Percentiles rank a stretch among this genome's conserved stretches.
phyloP scores from a whole-genome alignment of 345 rosid genomes.

The Heritiera littoralis region DNA sequence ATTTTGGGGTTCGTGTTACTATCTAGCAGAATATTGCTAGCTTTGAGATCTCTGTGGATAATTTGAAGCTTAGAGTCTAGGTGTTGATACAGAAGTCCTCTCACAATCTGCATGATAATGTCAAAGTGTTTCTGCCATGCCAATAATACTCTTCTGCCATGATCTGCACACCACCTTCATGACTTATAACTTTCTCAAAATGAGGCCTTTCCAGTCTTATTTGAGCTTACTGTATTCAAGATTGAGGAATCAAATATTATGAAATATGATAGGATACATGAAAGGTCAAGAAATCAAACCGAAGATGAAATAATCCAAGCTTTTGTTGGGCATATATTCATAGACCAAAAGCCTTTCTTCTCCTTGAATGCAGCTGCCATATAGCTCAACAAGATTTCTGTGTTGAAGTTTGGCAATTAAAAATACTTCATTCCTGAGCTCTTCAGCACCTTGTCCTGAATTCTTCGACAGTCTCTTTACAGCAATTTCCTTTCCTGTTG shows the following conservation, averaged over 20 bases:
- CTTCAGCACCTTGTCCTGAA: background rate
- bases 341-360: background rate
- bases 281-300: background rate
- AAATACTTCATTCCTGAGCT: constrained; percentile 9
- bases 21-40: constrained; percentile 2
- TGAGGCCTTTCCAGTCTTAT: background rate
- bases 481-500: background rate
- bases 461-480: background rate
- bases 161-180: background rate
- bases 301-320: constrained; percentile 9
- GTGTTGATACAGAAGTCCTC: constrained; percentile 2
- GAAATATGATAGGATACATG: background rate
- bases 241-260: background rate
- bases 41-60: background rate
- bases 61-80: constrained; percentile 12
- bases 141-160: background rate
- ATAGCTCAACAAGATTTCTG: background rate
- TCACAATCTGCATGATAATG: constrained; percentile 1
- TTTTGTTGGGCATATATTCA: constrained; percentile 6
- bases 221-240: background rate
- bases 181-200: background rate
- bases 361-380: background rate
- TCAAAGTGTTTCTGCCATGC: background rate
- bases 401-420: constrained; percentile 9
- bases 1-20: background rate